phyloP scores from a whole-genome alignment of 768 basidiomycete species.

The Flagelloscypha sp. region DNA sequence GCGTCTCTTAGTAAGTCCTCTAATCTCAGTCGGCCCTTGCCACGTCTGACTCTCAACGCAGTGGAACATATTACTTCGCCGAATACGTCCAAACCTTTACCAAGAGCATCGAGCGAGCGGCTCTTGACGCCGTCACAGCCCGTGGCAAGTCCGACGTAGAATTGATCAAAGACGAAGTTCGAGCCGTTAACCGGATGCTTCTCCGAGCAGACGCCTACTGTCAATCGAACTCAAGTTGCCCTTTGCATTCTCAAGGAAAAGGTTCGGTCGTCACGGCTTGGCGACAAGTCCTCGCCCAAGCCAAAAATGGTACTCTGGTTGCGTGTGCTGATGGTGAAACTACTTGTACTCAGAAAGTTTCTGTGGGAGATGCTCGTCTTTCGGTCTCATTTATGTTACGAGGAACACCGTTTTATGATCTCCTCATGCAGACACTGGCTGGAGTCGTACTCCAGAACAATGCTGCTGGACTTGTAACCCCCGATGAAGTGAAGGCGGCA shows the following conservation, averaged over 20 bases:
- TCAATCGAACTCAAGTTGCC: conserved; percentile 9
- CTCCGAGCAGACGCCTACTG: conserved; percentile 14
- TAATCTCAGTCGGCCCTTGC: no score
- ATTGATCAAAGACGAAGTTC: conserved; percentile 8
- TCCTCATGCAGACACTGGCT: no score
- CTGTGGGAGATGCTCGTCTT: no score
- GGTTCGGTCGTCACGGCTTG: conserved; percentile 30
- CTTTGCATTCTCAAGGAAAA: conserved; percentile 13
- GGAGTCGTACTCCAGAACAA: no score
- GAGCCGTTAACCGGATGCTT: conserved; percentile 11
- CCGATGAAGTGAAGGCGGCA: no score
- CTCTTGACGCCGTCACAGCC: conserved; percentile 12
- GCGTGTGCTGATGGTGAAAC: no score
- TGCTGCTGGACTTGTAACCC: no score
- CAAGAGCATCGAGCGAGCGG: conserved; percentile 9
- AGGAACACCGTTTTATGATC: no score
- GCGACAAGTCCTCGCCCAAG: no score
- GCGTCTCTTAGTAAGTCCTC: conserved; percentile 11
- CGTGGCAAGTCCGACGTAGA: conserved; percentile 13
- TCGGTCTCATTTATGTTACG: no score
- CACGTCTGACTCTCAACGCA: not conserved
- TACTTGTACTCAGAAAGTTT: no score
- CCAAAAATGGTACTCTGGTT: no score
- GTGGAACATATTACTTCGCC: conserved; percentile 12
- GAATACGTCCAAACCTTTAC: conserved; percentile 11